Evolutionary conservation across 169 alveolate species (phyloP), one percentile per base, ranked within the genome.

Genomic region (Perkinsus marinus): DNA sequence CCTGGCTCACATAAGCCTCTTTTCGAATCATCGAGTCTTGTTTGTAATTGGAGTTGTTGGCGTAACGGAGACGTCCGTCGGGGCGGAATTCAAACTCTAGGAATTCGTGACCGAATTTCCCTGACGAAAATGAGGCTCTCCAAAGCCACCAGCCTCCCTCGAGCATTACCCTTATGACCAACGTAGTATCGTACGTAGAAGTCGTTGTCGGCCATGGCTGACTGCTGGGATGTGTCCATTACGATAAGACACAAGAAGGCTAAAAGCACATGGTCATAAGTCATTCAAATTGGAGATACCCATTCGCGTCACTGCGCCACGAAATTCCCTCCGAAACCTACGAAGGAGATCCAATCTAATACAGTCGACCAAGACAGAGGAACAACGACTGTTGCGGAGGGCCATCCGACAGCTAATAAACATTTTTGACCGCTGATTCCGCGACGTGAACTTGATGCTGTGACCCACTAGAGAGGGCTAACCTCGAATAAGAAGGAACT

Each of bases 101-200:
- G 94, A 98, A 98, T 93, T 98, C 99, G 93, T 98, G 99, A 36
- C 99, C 99, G 95, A 96, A 98, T 92, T 95, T 95, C 92, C 96
- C 94, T 57, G 22, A 57, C 5, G 30, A 26, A 6, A 57, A 13
- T 2, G 36, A 2, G 22, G 36, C 79, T 30, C 79, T 57, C 22
- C 30, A 7, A 13, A 5, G 79, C 79, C 37, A 57, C 79, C 79
- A 0, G 0, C 30, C 5, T 30, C 34, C 37, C 37, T 2, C 34
- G 7, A 26, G 79, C 22, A 57, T 16, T 57, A 57, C 99, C 99
- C 93, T 95, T 96, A 93, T 97, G 98, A 2, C 99, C 98, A 57
- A 97, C 97, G 92, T 94, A 94, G 94, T 91, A 93, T 17, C 94
- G 68, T 9, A 93, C 91, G 39, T 89, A 92, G 34, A 57, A 57